phyloP scores from a whole-genome alignment of 257 asterid genomes.

The Solanum tacnaense region DNA sequence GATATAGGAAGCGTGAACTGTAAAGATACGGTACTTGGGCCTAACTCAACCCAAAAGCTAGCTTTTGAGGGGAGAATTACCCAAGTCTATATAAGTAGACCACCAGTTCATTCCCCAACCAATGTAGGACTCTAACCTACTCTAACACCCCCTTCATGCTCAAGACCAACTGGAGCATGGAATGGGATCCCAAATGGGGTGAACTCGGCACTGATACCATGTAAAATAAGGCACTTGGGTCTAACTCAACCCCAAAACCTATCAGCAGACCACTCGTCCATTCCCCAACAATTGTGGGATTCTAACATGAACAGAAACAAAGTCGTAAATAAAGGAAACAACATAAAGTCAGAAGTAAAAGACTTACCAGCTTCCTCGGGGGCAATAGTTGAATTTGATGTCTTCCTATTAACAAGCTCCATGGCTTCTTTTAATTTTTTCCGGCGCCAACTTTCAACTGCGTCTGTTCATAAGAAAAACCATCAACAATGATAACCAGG shows the following conservation, averaged over 20 bases:
- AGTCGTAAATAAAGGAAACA: not conserved
- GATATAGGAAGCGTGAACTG: not conserved
- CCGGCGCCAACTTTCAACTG: slow-evolving; percentile 60
- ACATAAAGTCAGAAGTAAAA: not conserved
- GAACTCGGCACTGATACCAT: not conserved
- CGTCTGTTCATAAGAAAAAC: slow-evolving; percentile 31
- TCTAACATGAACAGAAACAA: not conserved
- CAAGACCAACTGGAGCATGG: not conserved
- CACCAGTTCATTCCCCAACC: not conserved
- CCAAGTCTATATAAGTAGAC: not conserved
- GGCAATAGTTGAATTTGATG: slow-evolving; percentile 42
- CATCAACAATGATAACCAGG: not conserved
- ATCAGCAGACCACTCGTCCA: not conserved
- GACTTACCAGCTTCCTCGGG: slow-evolving; percentile 61
- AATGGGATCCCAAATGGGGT: not conserved
- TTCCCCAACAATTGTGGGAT: not conserved
- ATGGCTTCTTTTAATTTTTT: slow-evolving; percentile 53
- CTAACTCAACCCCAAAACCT: not conserved
- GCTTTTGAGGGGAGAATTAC: not conserved
- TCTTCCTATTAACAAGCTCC: slow-evolving; percentile 25
- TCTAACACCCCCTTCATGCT: not conserved
- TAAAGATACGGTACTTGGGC: not conserved
- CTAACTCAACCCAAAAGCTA: not conserved
- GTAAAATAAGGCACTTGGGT: not conserved
- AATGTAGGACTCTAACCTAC: not conserved